Evolutionary conservation across 2,329 filamentous ascomycete species (phyloP), one percentile per base, ranked within the genome.

Genomic region (Talaromyces funiculosus): DNA sequence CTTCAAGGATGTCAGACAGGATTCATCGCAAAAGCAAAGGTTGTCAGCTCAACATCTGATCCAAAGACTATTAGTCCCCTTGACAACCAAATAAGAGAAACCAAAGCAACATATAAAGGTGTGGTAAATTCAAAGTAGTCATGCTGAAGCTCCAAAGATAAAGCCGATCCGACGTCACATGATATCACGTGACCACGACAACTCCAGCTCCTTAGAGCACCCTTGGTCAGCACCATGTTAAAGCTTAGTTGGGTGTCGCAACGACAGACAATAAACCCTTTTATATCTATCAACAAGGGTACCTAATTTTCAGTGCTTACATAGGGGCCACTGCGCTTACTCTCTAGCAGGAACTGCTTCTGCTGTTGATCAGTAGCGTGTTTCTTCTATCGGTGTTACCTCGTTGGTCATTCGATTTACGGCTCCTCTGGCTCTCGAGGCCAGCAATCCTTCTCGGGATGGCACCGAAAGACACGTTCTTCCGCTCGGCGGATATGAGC

Each of bases 401-500:
- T 38, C 9, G 33, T 24, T 35, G 22, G 51, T 47, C 43, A 10
- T 45, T 35, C 31, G 31, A 14, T 24, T 24, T 16, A 33, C 43
- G 35, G 33, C 37, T 42, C 56, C 20, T 58, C 35, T 45, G 49
- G 45, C 45, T 42, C 18, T 29, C 35, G 20, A n/a, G 18, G 42
- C 33, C 35, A 31, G 35, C 33, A 38, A 35, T 53, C 29, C 56
- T 33, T 22, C 61, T 67, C 71, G 73, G 64, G 75, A 87, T 87
- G 85, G 84, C 81, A 77, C 78, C 82, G 57, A 81, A 90, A 80
- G 92, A 97, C 81, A 96, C 92, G 78, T 90, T 97, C 82, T 97
- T 99, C 87, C 93, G 95, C 85, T 99, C 94, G 75, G 90, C 92
- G 90, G 90, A 97, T 79, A 99, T 99, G 94, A 97, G 92, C 84